Conservation (phyloP, 192 early-diverging fungal genomes). For the Coemansia asiatica region DNA sequence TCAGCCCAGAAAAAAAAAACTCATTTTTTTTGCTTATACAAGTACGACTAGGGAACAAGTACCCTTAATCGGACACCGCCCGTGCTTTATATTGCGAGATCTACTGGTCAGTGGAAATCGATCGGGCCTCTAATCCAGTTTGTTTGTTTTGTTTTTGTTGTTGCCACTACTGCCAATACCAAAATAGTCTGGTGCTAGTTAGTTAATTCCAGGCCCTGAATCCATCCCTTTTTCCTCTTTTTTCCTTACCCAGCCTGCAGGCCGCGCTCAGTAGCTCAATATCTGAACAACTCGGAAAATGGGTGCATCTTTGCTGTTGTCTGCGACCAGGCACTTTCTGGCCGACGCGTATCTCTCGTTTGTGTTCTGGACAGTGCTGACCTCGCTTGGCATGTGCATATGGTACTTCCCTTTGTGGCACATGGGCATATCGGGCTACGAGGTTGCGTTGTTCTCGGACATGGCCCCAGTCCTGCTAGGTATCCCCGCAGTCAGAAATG, state of each 20-base stretch:
- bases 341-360: constrained; percentile 73
- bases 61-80: no score
- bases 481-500: constrained; percentile 56
- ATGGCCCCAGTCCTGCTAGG: constrained; percentile 61
- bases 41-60: no score
- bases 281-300: background rate
- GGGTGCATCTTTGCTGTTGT: constrained; percentile 4
- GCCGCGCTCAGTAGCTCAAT: no score
- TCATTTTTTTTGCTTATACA: no score
- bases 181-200: no score
- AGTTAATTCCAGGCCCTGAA: background rate
- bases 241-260: no score
- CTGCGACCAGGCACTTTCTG: constrained; percentile 48
- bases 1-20: no score
- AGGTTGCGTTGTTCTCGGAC: constrained; percentile 68
- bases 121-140: no score
- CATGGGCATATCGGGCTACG: constrained; percentile 83
- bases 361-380: constrained; percentile 81
- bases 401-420: constrained; percentile 87
- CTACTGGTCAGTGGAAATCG: no score
- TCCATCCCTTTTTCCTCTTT: constrained; percentile 2
- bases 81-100: no score
- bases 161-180: no score
- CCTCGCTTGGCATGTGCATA: constrained; percentile 65
- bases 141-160: no score